These are phyloP conservation scores for Thalassiosira gravida DNA, from an alignment of 352 stramenopile species.

Conservation along the genomic window DNA sequence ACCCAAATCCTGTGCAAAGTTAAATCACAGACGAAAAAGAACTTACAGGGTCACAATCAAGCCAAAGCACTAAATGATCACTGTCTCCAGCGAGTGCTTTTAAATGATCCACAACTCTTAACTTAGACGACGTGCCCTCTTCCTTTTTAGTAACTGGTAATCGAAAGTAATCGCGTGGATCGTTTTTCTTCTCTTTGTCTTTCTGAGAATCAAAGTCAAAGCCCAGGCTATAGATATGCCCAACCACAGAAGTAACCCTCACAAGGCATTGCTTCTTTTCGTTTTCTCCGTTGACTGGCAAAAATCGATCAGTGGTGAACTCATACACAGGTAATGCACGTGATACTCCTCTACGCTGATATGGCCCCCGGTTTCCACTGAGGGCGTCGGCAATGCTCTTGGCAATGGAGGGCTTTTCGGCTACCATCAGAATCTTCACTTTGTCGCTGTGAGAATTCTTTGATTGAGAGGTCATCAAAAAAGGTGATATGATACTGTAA, in stretches of 20 bases:
- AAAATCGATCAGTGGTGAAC: constrained; percentile 10
- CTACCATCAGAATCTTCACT: constrained; percentile 77
- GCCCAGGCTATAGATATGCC: not conserved
- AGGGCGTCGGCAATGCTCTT: not conserved
- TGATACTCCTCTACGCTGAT: not conserved
- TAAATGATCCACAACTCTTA: constrained; percentile 91
- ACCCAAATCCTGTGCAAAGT: too few relatives aligned
- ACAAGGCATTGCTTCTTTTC: constrained; percentile 25
- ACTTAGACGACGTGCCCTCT: constrained; percentile 80
- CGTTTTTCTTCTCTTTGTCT: constrained; percentile 9
- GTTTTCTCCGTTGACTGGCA: constrained; percentile 12
- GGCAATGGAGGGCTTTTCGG: not conserved
- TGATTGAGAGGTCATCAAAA: constrained; percentile 22
- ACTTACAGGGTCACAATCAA: constrained; percentile 88
- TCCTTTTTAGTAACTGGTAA: not conserved
- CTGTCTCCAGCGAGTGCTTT: constrained; percentile 86
- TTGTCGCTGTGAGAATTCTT: constrained; percentile 9
- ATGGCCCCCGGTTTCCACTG: not conserved
- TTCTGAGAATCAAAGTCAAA: constrained; percentile 22
- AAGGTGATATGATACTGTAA: constrained; percentile 10
- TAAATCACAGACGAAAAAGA: too few relatives aligned
- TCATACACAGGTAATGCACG: not conserved
- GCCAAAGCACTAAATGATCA: constrained; percentile 88
- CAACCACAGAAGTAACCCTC: not conserved
- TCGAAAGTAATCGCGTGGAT: not conserved